Conservation (phyloP, 192 early-diverging fungal genomes). For the Coemansia javaensis region DNA sequence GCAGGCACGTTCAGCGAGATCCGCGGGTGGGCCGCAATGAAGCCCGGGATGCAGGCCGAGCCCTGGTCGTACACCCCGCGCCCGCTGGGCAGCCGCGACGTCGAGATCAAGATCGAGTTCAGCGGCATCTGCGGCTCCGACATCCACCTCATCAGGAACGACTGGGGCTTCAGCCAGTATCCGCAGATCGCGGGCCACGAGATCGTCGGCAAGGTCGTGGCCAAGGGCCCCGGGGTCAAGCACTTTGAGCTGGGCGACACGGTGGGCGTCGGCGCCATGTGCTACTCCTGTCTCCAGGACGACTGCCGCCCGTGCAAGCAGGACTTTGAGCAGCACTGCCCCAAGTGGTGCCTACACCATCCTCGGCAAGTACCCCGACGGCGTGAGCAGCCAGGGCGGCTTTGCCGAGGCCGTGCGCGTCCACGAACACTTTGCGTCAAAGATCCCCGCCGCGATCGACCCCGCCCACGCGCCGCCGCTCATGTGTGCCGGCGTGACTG, state of each 20-base stretch:
- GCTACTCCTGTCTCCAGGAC: constrained; percentile 51
- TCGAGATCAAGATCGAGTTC: constrained; percentile 70
- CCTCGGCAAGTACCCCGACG: constrained; percentile 53
- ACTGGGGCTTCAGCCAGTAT: constrained; percentile 51
- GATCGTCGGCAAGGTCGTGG: constrained; percentile 59
- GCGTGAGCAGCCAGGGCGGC: constrained; percentile 53
- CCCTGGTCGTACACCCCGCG: constrained; percentile 56
- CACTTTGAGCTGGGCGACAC: constrained; percentile 56
- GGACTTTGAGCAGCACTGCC: constrained; percentile 43
- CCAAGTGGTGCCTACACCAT: constrained; percentile 44
- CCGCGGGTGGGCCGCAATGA: constrained; percentile 43
- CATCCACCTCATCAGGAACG: constrained; percentile 61
- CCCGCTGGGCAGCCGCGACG: constrained; percentile 55
- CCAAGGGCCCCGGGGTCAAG: constrained; percentile 54
- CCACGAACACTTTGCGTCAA: constrained; percentile 59
- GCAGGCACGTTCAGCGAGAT: constrained; percentile 44
- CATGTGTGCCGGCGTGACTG: constrained; percentile 78
- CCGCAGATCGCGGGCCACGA: constrained; percentile 64
- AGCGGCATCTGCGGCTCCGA: constrained; percentile 79
- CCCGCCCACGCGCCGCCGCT: constrained; percentile 63
- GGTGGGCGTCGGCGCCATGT: constrained; percentile 67
- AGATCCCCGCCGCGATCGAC: constrained; percentile 53
- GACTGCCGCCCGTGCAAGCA: constrained; percentile 53
- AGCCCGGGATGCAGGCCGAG: constrained; percentile 33
- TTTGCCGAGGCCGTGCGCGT: constrained; percentile 61